Evolutionary conservation across 2,329 filamentous ascomycete species (phyloP).

Genomic region (Coleophoma cylindrospora): DNA sequence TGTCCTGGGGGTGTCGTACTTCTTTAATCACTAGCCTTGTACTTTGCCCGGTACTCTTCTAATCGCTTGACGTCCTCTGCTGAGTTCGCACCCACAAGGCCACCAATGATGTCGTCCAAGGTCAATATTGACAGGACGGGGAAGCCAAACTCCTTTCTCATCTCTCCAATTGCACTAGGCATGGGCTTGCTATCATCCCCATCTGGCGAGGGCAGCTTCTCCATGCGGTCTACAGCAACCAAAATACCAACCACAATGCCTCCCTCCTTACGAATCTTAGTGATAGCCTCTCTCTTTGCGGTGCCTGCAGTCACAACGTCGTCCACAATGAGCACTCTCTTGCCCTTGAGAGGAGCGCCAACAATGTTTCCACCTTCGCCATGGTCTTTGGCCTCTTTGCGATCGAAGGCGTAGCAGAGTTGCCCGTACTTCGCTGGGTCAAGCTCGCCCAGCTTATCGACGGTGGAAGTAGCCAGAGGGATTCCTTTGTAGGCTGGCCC

Average conservation of each 20-base stretch:
- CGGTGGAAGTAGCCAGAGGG: slow-evolving; percentile 74
- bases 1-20: slow-evolving; percentile 8
- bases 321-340: slow-evolving; percentile 84
- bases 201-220: slow-evolving; percentile 65
- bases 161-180: slow-evolving; percentile 79
- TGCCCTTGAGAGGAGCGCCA: slow-evolving; percentile 75
- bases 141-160: slow-evolving; percentile 77
- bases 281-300: slow-evolving; percentile 87
- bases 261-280: slow-evolving; percentile 81
- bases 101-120: slow-evolving; percentile 75
- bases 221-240: slow-evolving; percentile 81
- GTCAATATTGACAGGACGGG: slow-evolving; percentile 81
- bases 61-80: slow-evolving; percentile 60
- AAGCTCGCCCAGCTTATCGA: slow-evolving; percentile 68
- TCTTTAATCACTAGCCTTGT: slow-evolving; percentile 49
- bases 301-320: slow-evolving; percentile 96
- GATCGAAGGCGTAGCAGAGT: slow-evolving; percentile 84
- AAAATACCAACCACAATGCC: slow-evolving; percentile 83
- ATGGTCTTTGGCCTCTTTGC: slow-evolving; percentile 95
- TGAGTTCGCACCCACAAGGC: slow-evolving; percentile 56
- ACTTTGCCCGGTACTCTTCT: slow-evolving; percentile 68
- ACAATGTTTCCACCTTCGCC: slow-evolving; percentile 94
- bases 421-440: slow-evolving; percentile 61
- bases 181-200: slow-evolving; percentile 51
- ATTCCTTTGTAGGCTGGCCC: slow-evolving; percentile 95